phyloP scores from a whole-genome alignment of 805 yeast species.

The Metschnikowia baotianmanensis region DNA sequence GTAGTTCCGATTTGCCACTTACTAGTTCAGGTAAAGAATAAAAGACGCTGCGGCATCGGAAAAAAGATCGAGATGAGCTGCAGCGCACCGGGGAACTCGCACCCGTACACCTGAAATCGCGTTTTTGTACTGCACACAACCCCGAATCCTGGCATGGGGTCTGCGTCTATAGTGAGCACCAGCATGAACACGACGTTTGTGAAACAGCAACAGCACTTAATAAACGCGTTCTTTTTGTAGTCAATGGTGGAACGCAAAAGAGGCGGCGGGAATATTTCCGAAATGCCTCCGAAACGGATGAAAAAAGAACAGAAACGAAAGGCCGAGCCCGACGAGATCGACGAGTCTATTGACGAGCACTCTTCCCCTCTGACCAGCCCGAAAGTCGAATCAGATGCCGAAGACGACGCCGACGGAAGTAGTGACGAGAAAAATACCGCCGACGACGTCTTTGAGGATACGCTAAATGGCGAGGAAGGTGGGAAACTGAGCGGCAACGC shows the following conservation, averaged over 20 bases:
- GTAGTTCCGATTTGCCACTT: neutral
- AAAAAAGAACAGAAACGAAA: conserved; percentile 22
- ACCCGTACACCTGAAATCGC: too few relatives aligned
- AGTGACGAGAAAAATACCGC: conserved; percentile 8
- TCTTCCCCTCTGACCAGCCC: conserved; percentile 5
- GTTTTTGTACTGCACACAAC: neutral
- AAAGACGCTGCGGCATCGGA: conserved; percentile 9
- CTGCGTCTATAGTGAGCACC: too few relatives aligned
- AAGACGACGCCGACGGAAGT: conserved; percentile 14
- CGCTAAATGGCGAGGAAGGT: conserved; percentile 13
- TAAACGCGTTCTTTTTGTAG: neutral
- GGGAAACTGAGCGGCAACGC: conserved; percentile 27
- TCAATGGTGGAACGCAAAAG: conserved; percentile 37
- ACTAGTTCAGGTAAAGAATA: neutral
- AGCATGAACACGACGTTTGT: too few relatives aligned
- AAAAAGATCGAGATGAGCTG: too few relatives aligned
- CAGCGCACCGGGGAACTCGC: too few relatives aligned
- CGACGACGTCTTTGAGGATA: conserved; percentile 12
- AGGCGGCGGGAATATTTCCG: conserved; percentile 24
- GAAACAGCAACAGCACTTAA: too few relatives aligned
- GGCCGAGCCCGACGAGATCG: conserved; percentile 23
- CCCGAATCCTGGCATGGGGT: neutral
- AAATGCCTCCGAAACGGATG: conserved; percentile 23
- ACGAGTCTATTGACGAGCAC: conserved; percentile 17
- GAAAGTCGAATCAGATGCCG: conserved; percentile 20